A percentile compares a stretch with the other conserved stretches of the same genome.
Conservation (phyloP, 2,329 filamentous ascomycete species). For the Diaporthe caulivora region DNA sequence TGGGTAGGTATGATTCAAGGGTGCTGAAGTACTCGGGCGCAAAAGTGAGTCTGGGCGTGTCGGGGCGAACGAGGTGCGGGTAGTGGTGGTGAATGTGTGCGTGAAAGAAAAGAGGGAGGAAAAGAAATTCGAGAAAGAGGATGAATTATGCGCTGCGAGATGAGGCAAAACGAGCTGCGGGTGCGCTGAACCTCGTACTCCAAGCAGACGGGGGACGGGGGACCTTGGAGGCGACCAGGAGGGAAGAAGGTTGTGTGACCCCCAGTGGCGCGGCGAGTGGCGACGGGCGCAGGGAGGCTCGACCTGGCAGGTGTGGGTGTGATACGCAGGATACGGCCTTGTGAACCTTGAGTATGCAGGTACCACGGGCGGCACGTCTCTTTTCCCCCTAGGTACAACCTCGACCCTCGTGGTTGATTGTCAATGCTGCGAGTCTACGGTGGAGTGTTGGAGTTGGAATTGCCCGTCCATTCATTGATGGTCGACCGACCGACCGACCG, state of each 20-base stretch:
- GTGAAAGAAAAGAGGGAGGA: background rate
- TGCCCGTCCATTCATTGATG: background rate
- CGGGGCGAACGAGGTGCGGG: background rate
- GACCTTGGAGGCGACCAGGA: background rate
- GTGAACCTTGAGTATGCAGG: constrained; percentile 32
- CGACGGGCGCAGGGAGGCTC: constrained; percentile 31
- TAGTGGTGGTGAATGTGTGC: background rate
- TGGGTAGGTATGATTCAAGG: constrained; percentile 23
- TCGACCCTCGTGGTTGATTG: background rate
- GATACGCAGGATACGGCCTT: constrained; percentile 31
- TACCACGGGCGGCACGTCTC: constrained; percentile 26
- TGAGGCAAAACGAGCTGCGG: constrained; percentile 8
- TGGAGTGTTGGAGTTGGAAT: background rate
- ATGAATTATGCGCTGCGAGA: constrained; percentile 10
- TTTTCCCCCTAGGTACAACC: too few species aligned
- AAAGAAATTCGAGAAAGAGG: background rate
- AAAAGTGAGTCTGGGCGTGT: constrained; percentile 23
- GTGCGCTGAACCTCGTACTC: constrained; percentile 2
- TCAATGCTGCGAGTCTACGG: constrained; percentile 8
- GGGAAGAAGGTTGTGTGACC: constrained; percentile 18
- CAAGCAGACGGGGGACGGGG: constrained; percentile 8
- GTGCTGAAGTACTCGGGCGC: constrained; percentile 25
- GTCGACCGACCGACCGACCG: too few species aligned
- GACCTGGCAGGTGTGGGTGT: constrained; percentile 17
- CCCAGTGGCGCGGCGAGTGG: constrained; percentile 22